A percentile compares a stretch with the other conserved stretches of the same genome.
phyloP scores from a whole-genome alignment of 139 green algal species.

The Picochlorum sp. region DNA sequence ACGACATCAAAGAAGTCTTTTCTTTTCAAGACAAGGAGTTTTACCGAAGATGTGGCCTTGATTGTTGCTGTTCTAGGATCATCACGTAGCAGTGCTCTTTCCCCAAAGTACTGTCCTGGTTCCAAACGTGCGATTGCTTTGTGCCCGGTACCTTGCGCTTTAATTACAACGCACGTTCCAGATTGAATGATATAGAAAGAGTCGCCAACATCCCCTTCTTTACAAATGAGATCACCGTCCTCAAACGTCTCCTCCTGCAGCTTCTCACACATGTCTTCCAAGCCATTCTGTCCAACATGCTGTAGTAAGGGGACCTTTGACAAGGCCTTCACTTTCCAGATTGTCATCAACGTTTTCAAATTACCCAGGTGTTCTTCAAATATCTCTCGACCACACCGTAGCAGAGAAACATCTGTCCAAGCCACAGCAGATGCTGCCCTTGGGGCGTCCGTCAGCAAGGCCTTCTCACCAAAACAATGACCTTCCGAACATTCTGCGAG shows the following conservation, averaged over 20 bases:
- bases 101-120: conserved; percentile 73
- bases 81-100: conserved; percentile 73
- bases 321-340: conserved; percentile 79
- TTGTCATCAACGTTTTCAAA: conserved; percentile 62
- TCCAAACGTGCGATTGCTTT: conserved; percentile 6
- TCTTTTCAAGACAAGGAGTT: conserved; percentile 55
- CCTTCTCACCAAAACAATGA: conserved; percentile 85
- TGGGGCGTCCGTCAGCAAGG: conserved; percentile 62
- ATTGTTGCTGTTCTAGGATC: conserved; percentile 74
- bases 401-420: conserved; percentile 26
- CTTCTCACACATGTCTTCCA: conserved; percentile 60
- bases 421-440: conserved; percentile 37
- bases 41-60: conserved; percentile 35
- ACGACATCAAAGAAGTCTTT: conserved; percentile 42
- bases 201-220: conserved; percentile 48
- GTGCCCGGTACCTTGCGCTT: too few relatives aligned
- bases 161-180: conserved; percentile 57
- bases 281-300: conserved; percentile 58
- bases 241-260: conserved; percentile 33
- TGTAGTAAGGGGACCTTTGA: conserved; percentile 72
- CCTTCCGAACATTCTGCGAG: conserved; percentile 54
- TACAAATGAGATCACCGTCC: conserved; percentile 43
- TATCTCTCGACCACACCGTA: conserved; percentile 51
- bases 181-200: conserved; percentile 83
- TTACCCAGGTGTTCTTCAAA: conserved; percentile 61